Conservation (phyloP, 2,329 filamentous ascomycete species). For the Pseudohalonectria lignicola region DNA sequence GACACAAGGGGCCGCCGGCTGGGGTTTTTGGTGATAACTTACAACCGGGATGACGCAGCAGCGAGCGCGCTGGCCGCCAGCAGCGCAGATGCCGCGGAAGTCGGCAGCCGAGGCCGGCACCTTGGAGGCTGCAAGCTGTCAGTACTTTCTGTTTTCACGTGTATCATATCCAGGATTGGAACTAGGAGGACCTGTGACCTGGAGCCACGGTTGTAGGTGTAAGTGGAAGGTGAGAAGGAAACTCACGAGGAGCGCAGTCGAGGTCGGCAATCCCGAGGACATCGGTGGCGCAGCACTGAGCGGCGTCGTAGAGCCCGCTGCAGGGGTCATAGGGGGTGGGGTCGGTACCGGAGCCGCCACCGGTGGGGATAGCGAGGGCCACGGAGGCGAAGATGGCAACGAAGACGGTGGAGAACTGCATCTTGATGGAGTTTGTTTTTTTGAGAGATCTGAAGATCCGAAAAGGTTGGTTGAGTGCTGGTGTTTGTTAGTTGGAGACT, state of each 20-base stretch:
- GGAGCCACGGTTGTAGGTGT: not conserved
- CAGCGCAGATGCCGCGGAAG: slow-evolving; percentile 28
- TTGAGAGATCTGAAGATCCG: not conserved
- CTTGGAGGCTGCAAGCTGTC: slow-evolving; percentile 10
- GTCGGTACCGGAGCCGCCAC: slow-evolving; percentile 3
- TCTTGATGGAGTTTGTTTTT: not conserved
- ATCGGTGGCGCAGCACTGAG: slow-evolving; percentile 52
- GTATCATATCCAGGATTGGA: too few species aligned
- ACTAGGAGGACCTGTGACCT: too few species aligned
- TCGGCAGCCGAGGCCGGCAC: slow-evolving; percentile 9
- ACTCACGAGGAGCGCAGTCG: slow-evolving; percentile 44
- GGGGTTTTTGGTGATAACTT: slow-evolving; percentile 4
- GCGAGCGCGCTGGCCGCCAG: slow-evolving; percentile 40
- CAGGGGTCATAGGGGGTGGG: slow-evolving; percentile 27
- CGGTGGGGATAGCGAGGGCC: slow-evolving; percentile 10
- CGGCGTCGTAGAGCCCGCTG: slow-evolving; percentile 26
- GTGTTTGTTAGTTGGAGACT: not conserved
- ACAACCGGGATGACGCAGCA: slow-evolving; percentile 45
- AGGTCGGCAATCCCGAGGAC: slow-evolving; percentile 46
- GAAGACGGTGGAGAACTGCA: slow-evolving; percentile 14
- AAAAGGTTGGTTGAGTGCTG: not conserved
- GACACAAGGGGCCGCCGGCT: too few species aligned
- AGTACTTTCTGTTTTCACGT: too few species aligned
- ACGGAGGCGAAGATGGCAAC: slow-evolving; percentile 14
- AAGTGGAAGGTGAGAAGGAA: not conserved